Conservation (phyloP, 2,329 filamentous ascomycete species). For the Coleophoma cylindrospora region DNA sequence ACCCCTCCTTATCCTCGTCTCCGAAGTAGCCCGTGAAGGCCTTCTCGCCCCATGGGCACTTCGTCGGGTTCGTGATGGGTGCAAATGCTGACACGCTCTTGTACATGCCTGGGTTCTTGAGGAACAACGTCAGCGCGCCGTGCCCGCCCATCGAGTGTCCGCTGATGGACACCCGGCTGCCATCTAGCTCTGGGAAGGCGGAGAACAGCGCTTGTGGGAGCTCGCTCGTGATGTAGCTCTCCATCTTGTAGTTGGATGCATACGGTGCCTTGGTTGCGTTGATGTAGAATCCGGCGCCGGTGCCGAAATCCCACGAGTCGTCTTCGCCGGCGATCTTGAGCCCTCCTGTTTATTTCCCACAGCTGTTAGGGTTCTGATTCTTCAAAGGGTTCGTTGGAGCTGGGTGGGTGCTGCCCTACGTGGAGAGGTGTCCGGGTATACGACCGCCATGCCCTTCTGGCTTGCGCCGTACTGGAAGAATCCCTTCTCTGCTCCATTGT, state of each 20-base stretch:
- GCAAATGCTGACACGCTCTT: conserved; percentile 86
- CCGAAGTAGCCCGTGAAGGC: conserved; percentile 91
- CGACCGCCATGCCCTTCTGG: conserved; percentile 78
- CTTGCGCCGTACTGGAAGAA: conserved; percentile 86
- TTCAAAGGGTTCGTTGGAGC: background rate
- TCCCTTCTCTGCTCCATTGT: conserved; percentile 77
- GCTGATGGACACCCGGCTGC: conserved; percentile 69
- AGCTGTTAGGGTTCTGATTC: background rate
- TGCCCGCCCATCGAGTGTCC: conserved; percentile 98
- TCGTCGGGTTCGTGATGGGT: conserved; percentile 79
- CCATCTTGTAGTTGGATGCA: conserved; percentile 82
- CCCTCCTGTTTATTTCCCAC: conserved; percentile 46
- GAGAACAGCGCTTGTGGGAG: conserved; percentile 73
- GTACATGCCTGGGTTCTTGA: conserved; percentile 88
- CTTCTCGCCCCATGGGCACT: conserved; percentile 93
- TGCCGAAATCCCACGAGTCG: conserved; percentile 87
- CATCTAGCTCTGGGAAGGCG: conserved; percentile 69
- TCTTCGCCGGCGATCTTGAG: conserved; percentile 78
- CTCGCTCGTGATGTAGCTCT: conserved; percentile 85
- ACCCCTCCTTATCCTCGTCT: conserved; percentile 63
- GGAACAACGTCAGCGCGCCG: conserved; percentile 85
- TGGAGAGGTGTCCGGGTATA: conserved; percentile 94
- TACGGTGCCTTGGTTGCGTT: conserved; percentile 76
- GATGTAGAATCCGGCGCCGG: conserved; percentile 90
- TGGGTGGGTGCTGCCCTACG: conserved; percentile 40